Percentiles rank a stretch among this genome's conserved stretches.
Evolutionary conservation across 768 basidiomycete genomes (phyloP).

Genomic region (Mycena haematopus): DNA sequence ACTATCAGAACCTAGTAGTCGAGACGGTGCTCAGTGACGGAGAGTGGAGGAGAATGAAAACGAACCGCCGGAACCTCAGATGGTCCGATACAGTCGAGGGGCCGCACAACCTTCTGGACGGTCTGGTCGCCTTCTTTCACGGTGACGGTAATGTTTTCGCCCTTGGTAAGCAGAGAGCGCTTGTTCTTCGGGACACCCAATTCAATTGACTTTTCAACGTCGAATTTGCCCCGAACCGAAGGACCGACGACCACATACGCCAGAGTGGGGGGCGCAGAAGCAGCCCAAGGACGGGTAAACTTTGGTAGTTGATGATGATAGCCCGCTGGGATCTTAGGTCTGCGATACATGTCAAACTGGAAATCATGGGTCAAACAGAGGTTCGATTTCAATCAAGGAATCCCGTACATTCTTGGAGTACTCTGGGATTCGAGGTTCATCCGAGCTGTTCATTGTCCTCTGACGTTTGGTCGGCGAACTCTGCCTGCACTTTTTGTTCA

Average conservation of each 20-base stretch:
- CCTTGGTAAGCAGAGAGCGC: constrained; percentile 27
- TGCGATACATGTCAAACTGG: constrained; percentile 27
- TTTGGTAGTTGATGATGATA: constrained; percentile 33
- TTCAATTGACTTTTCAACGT: constrained; percentile 28
- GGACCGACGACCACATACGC: constrained; percentile 45
- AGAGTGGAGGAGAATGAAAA: constrained; percentile 1
- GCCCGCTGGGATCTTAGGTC: constrained; percentile 24
- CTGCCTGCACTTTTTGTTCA: constrained; percentile 18
- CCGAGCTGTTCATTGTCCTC: constrained; percentile 6
- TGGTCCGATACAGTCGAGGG: constrained; percentile 34
- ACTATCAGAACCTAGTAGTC: constrained; percentile 66
- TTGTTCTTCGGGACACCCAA: constrained; percentile 26
- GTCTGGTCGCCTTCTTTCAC: constrained; percentile 25
- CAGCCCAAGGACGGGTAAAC: constrained; percentile 14
- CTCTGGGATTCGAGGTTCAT: constrained; percentile 16
- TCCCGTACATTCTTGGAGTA: constrained; percentile 11
- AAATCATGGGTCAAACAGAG: neutral
- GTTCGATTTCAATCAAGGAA: neutral
- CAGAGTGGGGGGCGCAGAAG: constrained; percentile 34
- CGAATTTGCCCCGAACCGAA: constrained; percentile 40
- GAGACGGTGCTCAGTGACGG: neutral
- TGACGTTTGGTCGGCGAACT: constrained; percentile 23
- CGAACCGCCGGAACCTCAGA: constrained; percentile 56
- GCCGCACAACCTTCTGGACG: constrained; percentile 20
- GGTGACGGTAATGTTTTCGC: constrained; percentile 19